Evolutionary conservation across 2,329 filamentous ascomycete genomes (phyloP), one percentile per base, ranked within the genome.

Genomic region (Fusarium mangiferae): DNA sequence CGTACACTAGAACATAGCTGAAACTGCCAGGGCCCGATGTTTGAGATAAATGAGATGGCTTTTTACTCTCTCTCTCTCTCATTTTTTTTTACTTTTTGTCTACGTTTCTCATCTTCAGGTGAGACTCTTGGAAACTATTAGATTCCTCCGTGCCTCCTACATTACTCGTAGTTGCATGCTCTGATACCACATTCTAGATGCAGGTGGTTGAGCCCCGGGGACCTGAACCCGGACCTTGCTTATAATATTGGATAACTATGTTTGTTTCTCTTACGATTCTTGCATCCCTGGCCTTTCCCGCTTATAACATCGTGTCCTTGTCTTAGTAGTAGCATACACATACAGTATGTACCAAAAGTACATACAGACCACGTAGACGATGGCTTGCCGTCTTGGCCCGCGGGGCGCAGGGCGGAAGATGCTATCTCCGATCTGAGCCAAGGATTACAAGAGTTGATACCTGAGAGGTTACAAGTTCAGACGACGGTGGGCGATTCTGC

Each of bases 1-100:
- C 54, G 58, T 59, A 61, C 46, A 41, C 58, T 66, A 66, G 28
- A 70, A 49, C 38, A 44, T 30, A 74, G 54, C 71, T 74, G 72
- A 74, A 74, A 69, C 59, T 59, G 38, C 39, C 60, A 70, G 56
- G 58, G 38, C 64, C 42, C 28, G 55, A 44, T 52, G 64, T 64
- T 69, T 69, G 39, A 49, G 69, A 65, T 69, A 63, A 48, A 72
- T 66, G 59, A 35, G 20, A 65, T 45, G 48, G 22, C n/a, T 36
- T 44, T 46, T 28, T 26, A 22, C 24, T 28, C 24, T 45, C 11
- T 46, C 18, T 28, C 26, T 22, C 26, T 28, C 15, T 39, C 26
- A 60, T 28, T 22, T 13, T 49, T 49, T 49, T 51, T 71, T 52
- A 52, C 41, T 70, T 72, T 54, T 67, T 54, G 15, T 18, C 42